Percentiles rank a stretch among this genome's conserved stretches.
phyloP scores from a whole-genome alignment of 2,329 filamentous ascomycete genomes.

The Dothistroma pini region DNA sequence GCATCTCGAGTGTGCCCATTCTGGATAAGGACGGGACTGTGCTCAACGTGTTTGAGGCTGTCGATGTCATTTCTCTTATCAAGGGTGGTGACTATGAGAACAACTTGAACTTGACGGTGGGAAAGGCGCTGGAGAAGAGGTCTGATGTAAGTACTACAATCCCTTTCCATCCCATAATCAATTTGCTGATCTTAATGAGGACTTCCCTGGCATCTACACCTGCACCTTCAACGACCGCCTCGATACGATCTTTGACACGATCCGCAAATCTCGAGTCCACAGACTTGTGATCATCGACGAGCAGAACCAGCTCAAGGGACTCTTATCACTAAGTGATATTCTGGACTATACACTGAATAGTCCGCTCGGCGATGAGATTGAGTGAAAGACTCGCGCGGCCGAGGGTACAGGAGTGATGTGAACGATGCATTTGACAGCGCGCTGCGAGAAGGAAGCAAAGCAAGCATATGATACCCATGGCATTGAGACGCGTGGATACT shows the following conservation, averaged over 20 bases:
- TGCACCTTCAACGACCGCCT: constrained; percentile 88
- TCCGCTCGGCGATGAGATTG: constrained; percentile 30
- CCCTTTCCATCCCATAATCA: neutral
- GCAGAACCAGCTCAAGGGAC: constrained; percentile 75
- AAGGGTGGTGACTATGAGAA: constrained; percentile 83
- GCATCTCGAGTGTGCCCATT: constrained; percentile 93
- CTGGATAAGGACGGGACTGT: constrained; percentile 75
- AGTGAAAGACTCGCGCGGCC: constrained; percentile 1
- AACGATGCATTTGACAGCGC: neutral
- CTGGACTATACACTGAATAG: constrained; percentile 77
- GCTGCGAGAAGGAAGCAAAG: neutral
- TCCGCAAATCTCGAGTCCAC: constrained; percentile 91
- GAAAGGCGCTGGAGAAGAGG: constrained; percentile 81
- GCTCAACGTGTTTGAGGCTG: constrained; percentile 95
- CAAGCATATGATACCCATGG: constrained; percentile 12
- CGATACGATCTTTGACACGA: constrained; percentile 94
- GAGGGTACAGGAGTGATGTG: neutral
- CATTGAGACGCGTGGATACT: constrained; percentile 5
- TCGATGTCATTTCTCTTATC: constrained; percentile 94
- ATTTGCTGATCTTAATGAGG: constrained; percentile 45
- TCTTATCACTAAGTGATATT: constrained; percentile 93
- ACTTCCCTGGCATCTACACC: constrained; percentile 95
- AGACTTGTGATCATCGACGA: constrained; percentile 91
- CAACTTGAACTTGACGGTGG: constrained; percentile 78
- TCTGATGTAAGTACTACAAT: constrained; percentile 57